These are phyloP conservation scores for Setaria italica DNA, from an alignment of 202 grass and related monocot genomes.

Conservation along the genomic window DNA sequence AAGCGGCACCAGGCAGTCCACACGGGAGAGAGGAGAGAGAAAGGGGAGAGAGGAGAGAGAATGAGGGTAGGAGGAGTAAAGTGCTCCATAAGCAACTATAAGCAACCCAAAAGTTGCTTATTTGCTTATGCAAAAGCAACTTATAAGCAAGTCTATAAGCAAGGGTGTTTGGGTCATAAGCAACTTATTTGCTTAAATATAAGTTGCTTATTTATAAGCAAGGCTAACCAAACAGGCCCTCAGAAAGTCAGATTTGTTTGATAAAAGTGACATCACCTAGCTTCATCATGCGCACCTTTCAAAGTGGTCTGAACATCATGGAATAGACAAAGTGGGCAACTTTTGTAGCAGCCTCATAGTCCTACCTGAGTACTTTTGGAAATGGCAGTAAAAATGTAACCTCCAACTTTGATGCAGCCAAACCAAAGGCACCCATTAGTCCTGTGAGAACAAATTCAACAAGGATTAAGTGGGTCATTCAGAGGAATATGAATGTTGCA, in stretches of 20 bases:
- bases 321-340: constrained; percentile 2
- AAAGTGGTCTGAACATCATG: constrained; percentile 20
- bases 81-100: no score
- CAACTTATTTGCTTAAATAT: no score
- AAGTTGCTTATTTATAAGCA: no score
- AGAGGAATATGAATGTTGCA: constrained; percentile 2
- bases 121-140: no score
- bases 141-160: no score
- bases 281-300: constrained; percentile 31
- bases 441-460: background rate
- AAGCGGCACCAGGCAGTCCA: no score
- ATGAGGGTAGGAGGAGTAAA: no score
- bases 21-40: no score
- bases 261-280: constrained; percentile 23
- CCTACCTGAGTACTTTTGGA: background rate
- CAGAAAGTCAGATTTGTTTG: background rate
- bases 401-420: background rate
- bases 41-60: no score
- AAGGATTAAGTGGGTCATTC: background rate
- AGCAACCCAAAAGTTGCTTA: no score
- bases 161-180: no score
- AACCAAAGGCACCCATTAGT: background rate
- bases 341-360: background rate
- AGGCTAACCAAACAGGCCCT: no score
- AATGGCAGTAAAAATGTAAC: background rate